Percentiles rank a stretch among this genome's conserved stretches.
Conservation (phyloP, 78 protist genomes). For the Bodo saltans region DNA sequence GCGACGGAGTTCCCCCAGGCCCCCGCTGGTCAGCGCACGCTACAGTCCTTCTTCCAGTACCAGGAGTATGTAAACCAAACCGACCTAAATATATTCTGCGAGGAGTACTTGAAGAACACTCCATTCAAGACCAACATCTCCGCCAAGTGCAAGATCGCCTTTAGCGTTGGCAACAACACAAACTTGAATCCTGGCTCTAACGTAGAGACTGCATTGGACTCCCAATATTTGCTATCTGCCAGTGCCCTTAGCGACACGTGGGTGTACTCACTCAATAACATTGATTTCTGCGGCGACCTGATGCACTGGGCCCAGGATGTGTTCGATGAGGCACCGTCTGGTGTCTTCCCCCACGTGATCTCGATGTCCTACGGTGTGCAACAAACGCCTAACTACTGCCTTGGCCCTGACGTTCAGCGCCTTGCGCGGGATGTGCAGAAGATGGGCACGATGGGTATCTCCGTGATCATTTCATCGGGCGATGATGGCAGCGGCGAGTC, state of each 20-base stretch:
- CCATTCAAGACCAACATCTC: neutral
- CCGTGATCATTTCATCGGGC: slow-evolving; percentile 25
- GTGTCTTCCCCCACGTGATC: slow-evolving; percentile 6
- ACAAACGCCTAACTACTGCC: too few relatives aligned
- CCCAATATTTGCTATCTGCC: neutral
- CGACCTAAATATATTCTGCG: neutral
- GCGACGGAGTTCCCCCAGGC: neutral
- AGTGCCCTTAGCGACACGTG: neutral
- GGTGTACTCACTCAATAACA: neutral
- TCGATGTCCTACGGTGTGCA: neutral
- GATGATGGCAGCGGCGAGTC: slow-evolving; percentile 19
- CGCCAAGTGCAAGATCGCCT: too few relatives aligned
- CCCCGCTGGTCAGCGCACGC: neutral
- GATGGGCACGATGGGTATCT: slow-evolving; percentile 9
- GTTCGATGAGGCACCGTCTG: neutral
- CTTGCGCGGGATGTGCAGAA: slow-evolving; percentile 15
- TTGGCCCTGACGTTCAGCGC: too few relatives aligned
- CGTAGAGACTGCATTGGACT: neutral
- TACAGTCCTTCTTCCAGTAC: neutral
- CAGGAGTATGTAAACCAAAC: neutral
- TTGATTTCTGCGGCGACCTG: slow-evolving; percentile 22
- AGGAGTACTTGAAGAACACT: neutral
- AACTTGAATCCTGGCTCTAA: neutral
- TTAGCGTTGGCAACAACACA: neutral
- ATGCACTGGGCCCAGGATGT: neutral